phyloP scores from a whole-genome alignment of 345 rosid species.

The Anacardium occidentale region DNA sequence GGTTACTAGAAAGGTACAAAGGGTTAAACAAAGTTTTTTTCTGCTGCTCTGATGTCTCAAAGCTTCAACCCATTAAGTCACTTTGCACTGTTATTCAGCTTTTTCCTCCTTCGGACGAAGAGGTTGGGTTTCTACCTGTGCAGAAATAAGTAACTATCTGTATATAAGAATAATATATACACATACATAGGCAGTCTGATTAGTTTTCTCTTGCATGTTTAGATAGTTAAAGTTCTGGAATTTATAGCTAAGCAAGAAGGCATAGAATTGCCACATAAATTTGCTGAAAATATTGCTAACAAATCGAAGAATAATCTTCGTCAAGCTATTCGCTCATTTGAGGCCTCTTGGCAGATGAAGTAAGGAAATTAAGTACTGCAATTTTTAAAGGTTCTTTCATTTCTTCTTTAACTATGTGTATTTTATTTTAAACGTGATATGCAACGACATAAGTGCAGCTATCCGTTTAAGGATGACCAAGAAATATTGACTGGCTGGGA shows the following conservation, averaged over 20 bases:
- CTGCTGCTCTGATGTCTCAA: constrained; percentile 55
- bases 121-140: constrained; percentile 31
- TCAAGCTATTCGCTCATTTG: constrained; percentile 66
- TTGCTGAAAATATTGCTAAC: constrained; percentile 42
- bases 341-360: constrained; percentile 50
- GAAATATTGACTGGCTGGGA: constrained; percentile 55
- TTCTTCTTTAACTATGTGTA: not conserved
- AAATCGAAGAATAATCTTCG: constrained; percentile 56
- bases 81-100: constrained; percentile 47
- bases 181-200: not conserved
- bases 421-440: not conserved
- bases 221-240: constrained; percentile 54
- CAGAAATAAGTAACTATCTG: not conserved
- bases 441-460: constrained; percentile 28
- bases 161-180: not conserved
- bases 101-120: constrained; percentile 43
- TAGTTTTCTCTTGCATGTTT: not conserved
- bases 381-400: not conserved
- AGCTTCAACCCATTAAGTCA: constrained; percentile 48
- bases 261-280: constrained; percentile 30
- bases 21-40: constrained; percentile 49
- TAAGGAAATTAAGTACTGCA: not conserved
- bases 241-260: constrained; percentile 53
- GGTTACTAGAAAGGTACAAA: constrained; percentile 53
- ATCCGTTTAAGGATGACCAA: constrained; percentile 35